A percentile compares a stretch with the other conserved stretches of the same genome.
phyloP scores from a whole-genome alignment of 2,329 filamentous ascomycete genomes.

The Fusarium nanum region DNA sequence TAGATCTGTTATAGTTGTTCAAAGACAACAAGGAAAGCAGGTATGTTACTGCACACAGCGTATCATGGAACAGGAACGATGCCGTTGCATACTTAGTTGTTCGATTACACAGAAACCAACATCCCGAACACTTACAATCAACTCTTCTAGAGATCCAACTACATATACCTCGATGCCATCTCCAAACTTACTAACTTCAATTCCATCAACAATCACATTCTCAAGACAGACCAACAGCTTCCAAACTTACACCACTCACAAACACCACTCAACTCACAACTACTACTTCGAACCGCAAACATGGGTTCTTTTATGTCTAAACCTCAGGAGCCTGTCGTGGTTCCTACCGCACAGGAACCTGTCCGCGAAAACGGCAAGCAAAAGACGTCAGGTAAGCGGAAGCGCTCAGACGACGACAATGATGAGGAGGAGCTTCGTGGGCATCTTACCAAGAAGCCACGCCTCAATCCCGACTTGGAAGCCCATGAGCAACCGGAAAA shows the following conservation, averaged over 20 bases:
- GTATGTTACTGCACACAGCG: background rate
- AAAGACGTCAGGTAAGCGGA: background rate
- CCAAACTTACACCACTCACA: background rate
- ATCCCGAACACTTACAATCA: background rate
- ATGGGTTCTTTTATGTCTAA: background rate
- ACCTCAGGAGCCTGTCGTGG: background rate
- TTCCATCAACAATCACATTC: background rate
- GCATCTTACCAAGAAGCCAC: background rate
- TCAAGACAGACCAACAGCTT: background rate
- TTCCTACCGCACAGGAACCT: background rate
- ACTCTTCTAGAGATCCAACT: background rate
- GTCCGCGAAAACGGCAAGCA: background rate
- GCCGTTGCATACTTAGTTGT: background rate
- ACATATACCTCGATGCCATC: background rate
- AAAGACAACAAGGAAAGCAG: background rate
- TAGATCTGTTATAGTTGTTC: background rate
- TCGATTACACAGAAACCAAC: background rate
- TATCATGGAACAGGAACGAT: background rate
- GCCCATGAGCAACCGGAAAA: background rate
- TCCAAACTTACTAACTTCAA: background rate
- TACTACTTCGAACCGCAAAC: background rate
- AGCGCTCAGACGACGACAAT: background rate
- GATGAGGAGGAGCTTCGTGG: background rate
- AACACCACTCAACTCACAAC: background rate
- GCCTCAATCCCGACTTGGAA: background rate